Evolutionary conservation across 2,329 filamentous ascomycete genomes (phyloP).

Genomic region (Mycosphaerelloides madeirae): DNA sequence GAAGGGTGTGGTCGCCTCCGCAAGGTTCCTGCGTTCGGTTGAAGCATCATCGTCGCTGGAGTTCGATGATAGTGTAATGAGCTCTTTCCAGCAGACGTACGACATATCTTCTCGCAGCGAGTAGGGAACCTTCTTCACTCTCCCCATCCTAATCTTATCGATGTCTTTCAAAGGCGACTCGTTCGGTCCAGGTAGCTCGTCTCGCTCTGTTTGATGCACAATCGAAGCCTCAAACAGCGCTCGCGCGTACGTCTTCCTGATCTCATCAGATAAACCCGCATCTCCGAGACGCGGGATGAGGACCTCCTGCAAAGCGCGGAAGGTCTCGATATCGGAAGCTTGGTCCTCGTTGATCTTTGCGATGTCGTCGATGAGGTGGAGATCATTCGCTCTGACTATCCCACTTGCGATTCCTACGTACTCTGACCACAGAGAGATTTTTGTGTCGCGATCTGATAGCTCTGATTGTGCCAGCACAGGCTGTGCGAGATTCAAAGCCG

Average conservation of each 20-base stretch:
- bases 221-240: slow-evolving; percentile 78
- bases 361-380: slow-evolving; percentile 27
- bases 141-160: slow-evolving; percentile 62
- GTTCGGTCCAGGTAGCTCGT: slow-evolving; percentile 51
- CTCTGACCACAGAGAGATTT: slow-evolving; percentile 52
- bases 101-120: slow-evolving; percentile 66
- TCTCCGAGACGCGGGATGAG: slow-evolving; percentile 71
- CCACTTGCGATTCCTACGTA: slow-evolving; percentile 34
- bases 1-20: slow-evolving; percentile 71
- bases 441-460: slow-evolving; percentile 29
- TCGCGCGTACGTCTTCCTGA: slow-evolving; percentile 65
- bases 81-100: slow-evolving; percentile 74
- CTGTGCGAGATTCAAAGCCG: slow-evolving; percentile 63
- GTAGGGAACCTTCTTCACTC: slow-evolving; percentile 64
- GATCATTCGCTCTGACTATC: slow-evolving; percentile 36
- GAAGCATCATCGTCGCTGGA: slow-evolving; percentile 4
- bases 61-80: slow-evolving; percentile 43
- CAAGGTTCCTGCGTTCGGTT: slow-evolving; percentile 56
- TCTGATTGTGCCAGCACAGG: slow-evolving; percentile 53
- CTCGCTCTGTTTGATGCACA: slow-evolving; percentile 60
- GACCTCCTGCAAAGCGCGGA: slow-evolving; percentile 63
- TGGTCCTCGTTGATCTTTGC: slow-evolving; percentile 61
- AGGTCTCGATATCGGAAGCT: slow-evolving; percentile 72
- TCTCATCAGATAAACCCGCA: slow-evolving; percentile 58
- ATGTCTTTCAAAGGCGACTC: slow-evolving; percentile 57